Conservation (phyloP, 1,284 basidiomycete genomes). For the Phlebopus sp. region DNA sequence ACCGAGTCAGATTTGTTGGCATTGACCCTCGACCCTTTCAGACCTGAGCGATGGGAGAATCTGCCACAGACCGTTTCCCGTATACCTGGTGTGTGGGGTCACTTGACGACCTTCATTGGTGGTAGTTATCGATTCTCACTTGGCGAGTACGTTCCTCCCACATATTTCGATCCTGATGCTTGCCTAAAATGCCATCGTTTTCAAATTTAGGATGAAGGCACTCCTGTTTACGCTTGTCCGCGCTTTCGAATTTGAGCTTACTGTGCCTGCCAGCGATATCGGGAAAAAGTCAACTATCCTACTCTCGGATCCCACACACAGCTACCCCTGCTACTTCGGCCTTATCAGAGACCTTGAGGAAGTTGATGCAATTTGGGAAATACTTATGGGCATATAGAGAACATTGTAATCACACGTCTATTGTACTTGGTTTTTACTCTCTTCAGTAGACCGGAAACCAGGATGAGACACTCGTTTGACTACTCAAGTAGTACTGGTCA, state of each 20-base stretch:
- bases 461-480: too few species aligned
- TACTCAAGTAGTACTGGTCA: too few species aligned
- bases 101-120: constrained; percentile 59
- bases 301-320: constrained; percentile 16
- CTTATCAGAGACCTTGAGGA: background rate
- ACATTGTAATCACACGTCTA: too few species aligned
- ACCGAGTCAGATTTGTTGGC: background rate
- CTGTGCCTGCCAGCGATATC: constrained; percentile 43
- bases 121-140: constrained; percentile 72
- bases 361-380: background rate
- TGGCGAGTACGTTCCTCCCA: constrained; percentile 45
- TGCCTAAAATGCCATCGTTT: background rate
- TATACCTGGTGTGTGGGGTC: constrained; percentile 59
- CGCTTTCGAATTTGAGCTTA: constrained; percentile 54
- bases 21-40: constrained; percentile 21
- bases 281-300: constrained; percentile 35
- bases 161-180: background rate
- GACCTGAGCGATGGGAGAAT: constrained; percentile 58
- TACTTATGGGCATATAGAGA: too few species aligned
- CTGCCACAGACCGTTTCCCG: constrained; percentile 41
- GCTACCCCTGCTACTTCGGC: constrained; percentile 19
- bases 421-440: too few species aligned
- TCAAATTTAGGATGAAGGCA: constrained; percentile 49
- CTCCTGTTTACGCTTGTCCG: constrained; percentile 56
- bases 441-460: too few species aligned